A percentile compares a stretch with the other conserved stretches of the same genome.
Conservation (phyloP, 2,329 filamentous ascomycete genomes). For the Neoscytalidium dimidiatum region DNA sequence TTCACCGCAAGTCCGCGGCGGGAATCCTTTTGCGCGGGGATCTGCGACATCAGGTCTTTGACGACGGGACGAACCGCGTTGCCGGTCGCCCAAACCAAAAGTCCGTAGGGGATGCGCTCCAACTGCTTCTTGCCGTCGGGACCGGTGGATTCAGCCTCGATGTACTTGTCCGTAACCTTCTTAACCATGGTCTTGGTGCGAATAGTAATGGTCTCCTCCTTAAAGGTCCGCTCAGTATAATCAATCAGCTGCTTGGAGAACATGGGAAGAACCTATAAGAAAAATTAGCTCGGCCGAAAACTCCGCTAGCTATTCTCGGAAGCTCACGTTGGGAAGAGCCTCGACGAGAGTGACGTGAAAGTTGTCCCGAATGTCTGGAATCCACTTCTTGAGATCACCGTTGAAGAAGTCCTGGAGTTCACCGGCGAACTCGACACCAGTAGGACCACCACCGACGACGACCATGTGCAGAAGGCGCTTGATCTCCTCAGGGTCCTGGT, state of each 20-base stretch:
- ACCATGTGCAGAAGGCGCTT: slow-evolving; percentile 98
- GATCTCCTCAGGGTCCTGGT: slow-evolving; percentile 82
- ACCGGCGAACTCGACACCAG: slow-evolving; percentile 96
- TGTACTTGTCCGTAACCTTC: slow-evolving; percentile 87
- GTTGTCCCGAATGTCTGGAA: slow-evolving; percentile 90
- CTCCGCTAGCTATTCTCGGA: no score
- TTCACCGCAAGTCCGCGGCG: slow-evolving; percentile 94
- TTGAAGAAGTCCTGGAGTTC: slow-evolving; percentile 99
- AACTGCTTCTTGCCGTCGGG: slow-evolving; percentile 83
- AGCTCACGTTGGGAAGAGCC: slow-evolving; percentile 78
- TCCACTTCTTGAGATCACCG: slow-evolving; percentile 95
- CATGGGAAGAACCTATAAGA: slow-evolving; percentile 72
- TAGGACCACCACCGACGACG: slow-evolving; percentile 80
- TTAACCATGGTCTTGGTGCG: slow-evolving; percentile 99
- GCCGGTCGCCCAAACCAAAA: slow-evolving; percentile 97
- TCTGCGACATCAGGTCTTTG: slow-evolving; percentile 86
- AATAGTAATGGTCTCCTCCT: slow-evolving; percentile 97
- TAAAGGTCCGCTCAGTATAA: slow-evolving; percentile 98
- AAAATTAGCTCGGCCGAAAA: not conserved
- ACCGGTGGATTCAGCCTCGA: slow-evolving; percentile 82
- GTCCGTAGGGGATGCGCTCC: slow-evolving; percentile 85
- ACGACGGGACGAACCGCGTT: slow-evolving; percentile 90
- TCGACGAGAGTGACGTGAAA: slow-evolving; percentile 98
- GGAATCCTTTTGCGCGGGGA: slow-evolving; percentile 93
- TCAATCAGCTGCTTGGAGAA: slow-evolving; percentile 99